phyloP scores from a whole-genome alignment of 2,329 filamentous ascomycete species.

The Cladorrhinum sp. region DNA sequence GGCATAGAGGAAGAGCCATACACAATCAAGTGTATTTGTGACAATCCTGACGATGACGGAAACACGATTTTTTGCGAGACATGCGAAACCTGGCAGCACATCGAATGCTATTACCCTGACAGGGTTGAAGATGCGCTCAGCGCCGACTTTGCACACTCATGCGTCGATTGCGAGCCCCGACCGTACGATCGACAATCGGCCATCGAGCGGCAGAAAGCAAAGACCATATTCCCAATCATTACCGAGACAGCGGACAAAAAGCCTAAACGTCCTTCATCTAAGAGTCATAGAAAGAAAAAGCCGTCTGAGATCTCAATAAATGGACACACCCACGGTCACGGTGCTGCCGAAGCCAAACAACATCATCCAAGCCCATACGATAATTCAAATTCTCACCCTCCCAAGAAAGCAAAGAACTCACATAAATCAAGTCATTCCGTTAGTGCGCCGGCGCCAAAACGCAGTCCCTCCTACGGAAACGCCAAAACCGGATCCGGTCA shows the following conservation, averaged over 20 bases:
- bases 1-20: slow-evolving; percentile 76
- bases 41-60: slow-evolving; percentile 90
- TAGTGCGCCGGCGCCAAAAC: slow-evolving; percentile 63
- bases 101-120: slow-evolving; percentile 85
- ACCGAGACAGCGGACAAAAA: slow-evolving; percentile 63
- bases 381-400: slow-evolving; percentile 50
- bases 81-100: slow-evolving; percentile 98
- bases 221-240: slow-evolving; percentile 45
- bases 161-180: slow-evolving; percentile 82
- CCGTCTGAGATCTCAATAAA: slow-evolving; percentile 66
- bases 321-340: slow-evolving; percentile 55
- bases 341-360: slow-evolving; percentile 43
- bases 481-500: slow-evolving; percentile 55
- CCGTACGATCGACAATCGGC: slow-evolving; percentile 71
- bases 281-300: slow-evolving; percentile 82
- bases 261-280: slow-evolving; percentile 69
- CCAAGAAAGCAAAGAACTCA: slow-evolving; percentile 77
- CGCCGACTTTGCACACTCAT: slow-evolving; percentile 75
- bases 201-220: slow-evolving; percentile 65
- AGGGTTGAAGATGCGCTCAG: slow-evolving; percentile 70
- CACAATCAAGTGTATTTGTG: slow-evolving; percentile 97
- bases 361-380: slow-evolving; percentile 46
- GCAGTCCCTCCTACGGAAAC: slow-evolving; percentile 64
- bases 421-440: slow-evolving; percentile 78
- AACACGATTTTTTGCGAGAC: slow-evolving; percentile 94